Base-by-base conservation (phyloP, 2,329 filamentous ascomycete species). In the Diaporthe citriasiana region DNA sequence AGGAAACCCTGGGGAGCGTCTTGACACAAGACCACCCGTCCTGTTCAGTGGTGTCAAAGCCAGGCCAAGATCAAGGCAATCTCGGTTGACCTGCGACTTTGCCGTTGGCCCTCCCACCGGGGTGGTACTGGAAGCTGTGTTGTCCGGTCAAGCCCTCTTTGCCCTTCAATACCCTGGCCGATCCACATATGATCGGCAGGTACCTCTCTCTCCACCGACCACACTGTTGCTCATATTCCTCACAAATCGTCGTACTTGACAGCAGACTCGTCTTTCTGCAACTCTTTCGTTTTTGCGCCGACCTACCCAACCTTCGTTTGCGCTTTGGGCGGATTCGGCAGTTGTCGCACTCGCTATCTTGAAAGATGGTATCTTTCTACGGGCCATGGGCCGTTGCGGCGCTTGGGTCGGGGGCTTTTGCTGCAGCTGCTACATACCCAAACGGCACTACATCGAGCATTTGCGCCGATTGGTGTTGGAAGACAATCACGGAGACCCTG, bases 331-430 rank as follows among this genome's bases (percentile, higher is more conserved):
- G 51, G 50, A 74, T 53, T 70, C 55, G 72, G 63, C 47, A 73
- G 50, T 33, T 45, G 38, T 70, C 50, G 55, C 45, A 40, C 57
- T 59, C 42, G 40, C 55, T 40, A 63, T 35, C 22, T 68, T 60
- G 68, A 59, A 72, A 45, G 30, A 75, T 75, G 74, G 55, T 74
- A 63, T 69, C 74, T 75, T 73, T 66, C 55, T 72, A 56, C 73
- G 47, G 63, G 59, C 45, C 59, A 17, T 55, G 47, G 69, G 72
- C 55, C 68, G 19, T 75, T 56, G 72, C 68, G 59, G 50, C 63
- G 40, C 50, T 75, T 57, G 72, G 50, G 17, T 45, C 68, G 55
- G 68, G 74, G 45, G 69, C 60, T 12, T 66, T 40, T 22, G 72
- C 74, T n/a, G 45, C 38, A 38, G 40, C 53, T 33, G 50, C 70